Conservation (phyloP, 306 rosid species). For the Cucumis cinereus region DNA sequence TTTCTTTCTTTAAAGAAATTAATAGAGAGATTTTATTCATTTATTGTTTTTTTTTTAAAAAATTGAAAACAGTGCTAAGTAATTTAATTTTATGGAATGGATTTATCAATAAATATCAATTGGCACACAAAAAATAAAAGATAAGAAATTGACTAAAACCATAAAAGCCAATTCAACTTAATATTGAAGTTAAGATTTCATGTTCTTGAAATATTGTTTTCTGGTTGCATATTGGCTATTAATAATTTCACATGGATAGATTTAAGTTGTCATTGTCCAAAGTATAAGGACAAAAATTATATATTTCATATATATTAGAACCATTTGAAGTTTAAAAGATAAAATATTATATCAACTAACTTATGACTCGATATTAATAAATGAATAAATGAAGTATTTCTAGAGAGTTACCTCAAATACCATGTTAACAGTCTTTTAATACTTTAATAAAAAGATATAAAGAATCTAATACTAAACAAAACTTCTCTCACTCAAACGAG, state of each 20-base stretch:
- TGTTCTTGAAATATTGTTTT: background rate
- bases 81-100: background rate
- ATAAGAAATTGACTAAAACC: background rate
- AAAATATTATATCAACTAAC: background rate
- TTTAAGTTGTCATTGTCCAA: background rate
- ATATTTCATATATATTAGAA: background rate
- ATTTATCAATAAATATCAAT: background rate
- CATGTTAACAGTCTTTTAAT: too few relatives aligned
- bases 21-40: background rate
- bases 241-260: background rate
- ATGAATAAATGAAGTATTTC: too few relatives aligned
- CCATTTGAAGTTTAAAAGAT: background rate
- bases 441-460: too few relatives aligned
- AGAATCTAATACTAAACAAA: too few relatives aligned
- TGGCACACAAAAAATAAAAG: background rate
- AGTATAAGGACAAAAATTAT: background rate
- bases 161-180: background rate
- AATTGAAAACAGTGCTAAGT: background rate
- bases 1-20: background rate
- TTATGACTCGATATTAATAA: too few relatives aligned
- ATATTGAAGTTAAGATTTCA: background rate
- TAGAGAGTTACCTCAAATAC: too few relatives aligned
- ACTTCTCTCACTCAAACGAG: too few relatives aligned
- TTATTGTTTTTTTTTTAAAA: background rate
- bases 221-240: background rate